Conservation (phyloP, 495 filamentous ascomycete species). For the Podospora fimiseda region DNA sequence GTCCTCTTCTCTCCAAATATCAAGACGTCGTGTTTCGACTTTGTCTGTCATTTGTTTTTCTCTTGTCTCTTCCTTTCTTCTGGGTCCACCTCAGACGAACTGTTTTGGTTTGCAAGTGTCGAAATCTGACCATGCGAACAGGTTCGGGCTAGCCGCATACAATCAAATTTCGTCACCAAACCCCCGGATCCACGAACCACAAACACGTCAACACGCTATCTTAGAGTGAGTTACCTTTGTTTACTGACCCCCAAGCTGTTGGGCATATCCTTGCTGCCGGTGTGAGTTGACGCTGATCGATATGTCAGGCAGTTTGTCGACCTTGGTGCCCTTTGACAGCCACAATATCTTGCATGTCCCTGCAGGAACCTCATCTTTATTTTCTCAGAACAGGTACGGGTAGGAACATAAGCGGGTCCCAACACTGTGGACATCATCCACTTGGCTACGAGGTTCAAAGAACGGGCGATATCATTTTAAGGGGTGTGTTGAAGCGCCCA, state of each 20-base stretch:
- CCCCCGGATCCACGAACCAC: constrained; percentile 17
- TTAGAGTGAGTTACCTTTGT: constrained; percentile 11
- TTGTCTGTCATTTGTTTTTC: constrained; percentile 20
- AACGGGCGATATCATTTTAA: constrained; percentile 24
- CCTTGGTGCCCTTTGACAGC: not conserved
- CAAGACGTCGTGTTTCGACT: constrained; percentile 22
- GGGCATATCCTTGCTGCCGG: not conserved
- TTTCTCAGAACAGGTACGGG: not conserved
- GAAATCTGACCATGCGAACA: constrained; percentile 40
- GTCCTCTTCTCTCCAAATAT: constrained; percentile 6
- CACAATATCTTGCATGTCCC: not conserved
- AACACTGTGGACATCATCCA: constrained; percentile 2
- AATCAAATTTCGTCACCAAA: constrained; percentile 26
- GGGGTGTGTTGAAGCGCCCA: too few relatives aligned
- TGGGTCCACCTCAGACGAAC: constrained; percentile 25
- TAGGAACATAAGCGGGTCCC: not conserved
- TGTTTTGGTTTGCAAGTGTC: constrained; percentile 33
- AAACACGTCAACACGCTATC: constrained; percentile 7
- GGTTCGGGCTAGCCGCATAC: constrained; percentile 47
- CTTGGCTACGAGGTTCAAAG: not conserved
- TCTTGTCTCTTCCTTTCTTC: constrained; percentile 16
- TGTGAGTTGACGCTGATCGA: not conserved
- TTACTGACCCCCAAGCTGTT: constrained; percentile 6
- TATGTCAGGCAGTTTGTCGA: not conserved
- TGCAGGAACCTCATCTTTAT: not conserved